Evolutionary conservation across 306 rosid genomes (phyloP).

Genomic region (Cyclanthera cordifolia): DNA sequence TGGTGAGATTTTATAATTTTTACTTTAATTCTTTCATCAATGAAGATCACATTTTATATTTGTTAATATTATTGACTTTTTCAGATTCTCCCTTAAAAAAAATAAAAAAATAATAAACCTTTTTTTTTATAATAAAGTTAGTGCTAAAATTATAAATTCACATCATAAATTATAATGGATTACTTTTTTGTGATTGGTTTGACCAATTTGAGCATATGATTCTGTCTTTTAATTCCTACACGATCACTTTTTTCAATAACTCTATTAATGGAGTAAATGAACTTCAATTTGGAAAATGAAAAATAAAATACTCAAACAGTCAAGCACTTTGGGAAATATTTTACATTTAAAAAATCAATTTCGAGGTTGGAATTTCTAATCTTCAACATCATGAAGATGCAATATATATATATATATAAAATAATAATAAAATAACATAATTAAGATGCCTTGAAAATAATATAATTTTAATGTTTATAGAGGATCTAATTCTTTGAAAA

Average conservation of each 20-base stretch:
- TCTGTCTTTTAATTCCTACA: neutral
- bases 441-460: too few species aligned
- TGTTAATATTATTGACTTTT: neutral
- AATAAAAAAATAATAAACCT: neutral
- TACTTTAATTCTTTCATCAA: neutral
- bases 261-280: neutral
- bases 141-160: neutral
- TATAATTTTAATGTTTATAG: neutral
- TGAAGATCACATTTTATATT: slow-evolving; percentile 3
- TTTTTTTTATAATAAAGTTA: neutral
- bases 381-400: neutral
- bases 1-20: neutral
- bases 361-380: neutral
- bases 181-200: neutral
- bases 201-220: neutral
- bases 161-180: neutral
- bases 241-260: neutral
- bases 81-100: neutral
- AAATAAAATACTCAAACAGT: neutral
- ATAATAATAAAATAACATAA: too few species aligned
- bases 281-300: neutral
- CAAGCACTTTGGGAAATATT: neutral
- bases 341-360: neutral
- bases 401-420: too few species aligned
- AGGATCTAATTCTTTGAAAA: neutral